These are phyloP conservation scores for Lupinus albus DNA, from an alignment of 306 rosid genomes.

Conservation along the genomic window DNA sequence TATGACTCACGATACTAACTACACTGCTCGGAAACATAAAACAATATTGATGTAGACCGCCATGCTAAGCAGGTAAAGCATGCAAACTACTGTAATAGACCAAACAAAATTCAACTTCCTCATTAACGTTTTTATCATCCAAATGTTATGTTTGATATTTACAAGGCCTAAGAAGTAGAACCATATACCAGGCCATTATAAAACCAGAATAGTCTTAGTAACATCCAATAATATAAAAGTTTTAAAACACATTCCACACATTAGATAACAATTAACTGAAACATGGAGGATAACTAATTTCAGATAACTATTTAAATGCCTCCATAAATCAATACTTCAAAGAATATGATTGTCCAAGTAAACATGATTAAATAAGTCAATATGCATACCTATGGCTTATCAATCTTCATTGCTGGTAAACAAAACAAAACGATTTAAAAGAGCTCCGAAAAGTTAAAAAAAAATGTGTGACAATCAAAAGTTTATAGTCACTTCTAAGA, in stretches of 20 bases:
- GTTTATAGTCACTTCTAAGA: neutral
- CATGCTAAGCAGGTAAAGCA: constrained; percentile 14
- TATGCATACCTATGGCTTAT: constrained; percentile 1
- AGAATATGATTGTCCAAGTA: neutral
- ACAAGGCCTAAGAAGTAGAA: constrained; percentile 17
- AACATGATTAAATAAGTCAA: constrained; percentile 25
- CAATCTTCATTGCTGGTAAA: neutral
- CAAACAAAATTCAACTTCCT: constrained; percentile 21
- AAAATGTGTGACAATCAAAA: neutral
- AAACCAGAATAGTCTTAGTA: neutral
- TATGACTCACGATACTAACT: no score
- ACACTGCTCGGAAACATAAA: no score
- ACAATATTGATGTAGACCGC: neutral
- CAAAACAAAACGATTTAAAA: constrained; percentile 14
- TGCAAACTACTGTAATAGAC: constrained; percentile 20
- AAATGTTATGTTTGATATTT: neutral
- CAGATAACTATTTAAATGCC: constrained; percentile 1
- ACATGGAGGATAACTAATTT: neutral
- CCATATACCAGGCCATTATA: neutral
- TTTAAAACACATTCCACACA: neutral
- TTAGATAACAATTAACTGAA: neutral
- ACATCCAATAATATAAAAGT: neutral
- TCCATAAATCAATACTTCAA: constrained; percentile 1
- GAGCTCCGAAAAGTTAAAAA: neutral
- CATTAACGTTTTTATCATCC: neutral